Percentiles rank a stretch among this genome's conserved stretches.
Evolutionary conservation across 176 grass and related monocot genomes (phyloP).

Genomic region (Ensete ventricosum): DNA sequence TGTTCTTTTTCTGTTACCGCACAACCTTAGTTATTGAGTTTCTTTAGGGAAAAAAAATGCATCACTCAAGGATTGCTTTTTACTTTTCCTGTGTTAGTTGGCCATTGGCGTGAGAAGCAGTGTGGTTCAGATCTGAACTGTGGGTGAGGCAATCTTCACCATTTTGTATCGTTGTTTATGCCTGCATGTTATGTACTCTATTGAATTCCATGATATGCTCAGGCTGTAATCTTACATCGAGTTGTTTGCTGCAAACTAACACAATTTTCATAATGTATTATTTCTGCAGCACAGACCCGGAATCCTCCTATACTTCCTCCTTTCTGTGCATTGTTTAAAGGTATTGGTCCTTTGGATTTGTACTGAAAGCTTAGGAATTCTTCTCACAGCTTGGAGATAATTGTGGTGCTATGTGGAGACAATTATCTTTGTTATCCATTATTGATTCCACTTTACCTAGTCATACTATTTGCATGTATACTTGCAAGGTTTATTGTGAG

Average conservation of each 20-base stretch:
- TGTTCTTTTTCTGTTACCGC: no score
- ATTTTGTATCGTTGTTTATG: background rate
- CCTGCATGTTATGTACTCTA: background rate
- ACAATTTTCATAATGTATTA: constrained; percentile 18
- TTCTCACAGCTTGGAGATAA: background rate
- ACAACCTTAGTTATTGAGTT: no score
- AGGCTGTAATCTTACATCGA: constrained; percentile 4
- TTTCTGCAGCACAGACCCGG: constrained; percentile 58
- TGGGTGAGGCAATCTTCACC: background rate
- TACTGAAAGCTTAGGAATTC: background rate
- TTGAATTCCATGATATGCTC: background rate
- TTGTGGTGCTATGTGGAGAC: background rate
- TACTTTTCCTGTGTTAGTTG: background rate
- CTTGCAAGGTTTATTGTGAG: no score
- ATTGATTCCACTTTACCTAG: background rate
- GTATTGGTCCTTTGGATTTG: constrained; percentile 20
- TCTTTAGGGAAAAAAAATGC: no score
- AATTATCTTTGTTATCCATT: background rate
- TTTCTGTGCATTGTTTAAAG: constrained; percentile 58
- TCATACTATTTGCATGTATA: no score
- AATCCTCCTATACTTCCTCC: constrained; percentile 77
- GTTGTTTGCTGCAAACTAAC: constrained; percentile 13
- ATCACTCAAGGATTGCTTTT: no score
- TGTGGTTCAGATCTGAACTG: background rate
- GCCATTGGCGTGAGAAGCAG: background rate